phyloP scores from a whole-genome alignment of 2,329 filamentous ascomycete species.

The Colletotrichum caudatum region DNA sequence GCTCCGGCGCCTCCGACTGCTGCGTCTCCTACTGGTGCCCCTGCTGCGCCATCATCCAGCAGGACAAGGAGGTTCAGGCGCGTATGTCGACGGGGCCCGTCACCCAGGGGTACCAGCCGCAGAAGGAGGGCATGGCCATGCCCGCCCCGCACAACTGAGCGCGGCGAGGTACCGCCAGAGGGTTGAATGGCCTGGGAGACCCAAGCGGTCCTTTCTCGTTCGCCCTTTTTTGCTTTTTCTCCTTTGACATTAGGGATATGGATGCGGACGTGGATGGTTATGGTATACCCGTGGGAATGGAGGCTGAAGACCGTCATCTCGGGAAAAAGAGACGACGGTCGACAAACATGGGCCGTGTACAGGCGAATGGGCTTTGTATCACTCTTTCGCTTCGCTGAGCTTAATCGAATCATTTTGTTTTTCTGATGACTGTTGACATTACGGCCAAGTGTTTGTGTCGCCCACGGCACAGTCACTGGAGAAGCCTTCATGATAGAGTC shows the following conservation, averaged over 20 bases:
- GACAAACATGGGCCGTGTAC: not conserved
- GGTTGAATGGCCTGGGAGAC: not conserved
- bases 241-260: not conserved
- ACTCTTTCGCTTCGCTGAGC: not conserved
- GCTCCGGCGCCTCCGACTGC: constrained; percentile 62
- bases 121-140: constrained; percentile 55
- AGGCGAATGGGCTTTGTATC: not conserved
- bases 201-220: not conserved
- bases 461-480: not conserved
- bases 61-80: constrained; percentile 65
- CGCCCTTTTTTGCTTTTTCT: not conserved
- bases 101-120: constrained; percentile 52
- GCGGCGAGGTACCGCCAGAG: too few relatives aligned
- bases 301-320: not conserved
- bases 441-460: too few relatives aligned
- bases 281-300: constrained; percentile 31
- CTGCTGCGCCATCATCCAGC: constrained; percentile 69
- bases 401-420: too few relatives aligned
- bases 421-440: too few relatives aligned
- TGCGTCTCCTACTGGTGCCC: constrained; percentile 66
- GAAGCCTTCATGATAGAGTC: not conserved
- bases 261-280: constrained; percentile 5
- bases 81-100: constrained; percentile 46
- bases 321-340: not conserved
- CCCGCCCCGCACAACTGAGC: constrained; percentile 39